Evolutionary conservation across 495 filamentous ascomycete genomes (phyloP).

Genomic region (Arthonia radiata): DNA sequence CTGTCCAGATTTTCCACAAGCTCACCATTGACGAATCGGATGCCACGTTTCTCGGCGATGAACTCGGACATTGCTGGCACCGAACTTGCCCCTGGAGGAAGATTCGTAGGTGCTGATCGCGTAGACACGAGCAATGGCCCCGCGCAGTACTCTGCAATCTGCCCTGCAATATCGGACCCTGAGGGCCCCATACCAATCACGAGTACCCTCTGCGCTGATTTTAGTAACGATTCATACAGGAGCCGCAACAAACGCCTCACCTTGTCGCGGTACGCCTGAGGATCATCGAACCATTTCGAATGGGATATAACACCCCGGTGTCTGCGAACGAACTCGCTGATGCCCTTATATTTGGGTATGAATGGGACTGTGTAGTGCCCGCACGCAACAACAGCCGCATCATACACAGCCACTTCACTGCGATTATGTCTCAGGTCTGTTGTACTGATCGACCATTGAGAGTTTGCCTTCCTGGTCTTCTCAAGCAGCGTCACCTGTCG

Average conservation of each 20-base stretch:
- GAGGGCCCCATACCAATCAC: constrained; percentile 61
- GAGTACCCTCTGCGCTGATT: constrained; percentile 26
- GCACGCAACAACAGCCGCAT: constrained; percentile 64
- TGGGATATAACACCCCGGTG: constrained; percentile 48
- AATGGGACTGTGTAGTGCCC: constrained; percentile 57
- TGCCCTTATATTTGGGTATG: constrained; percentile 38
- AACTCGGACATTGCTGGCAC: constrained; percentile 4
- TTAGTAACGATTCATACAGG: too few species aligned
- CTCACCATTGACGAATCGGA: constrained; percentile 27
- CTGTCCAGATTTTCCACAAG: constrained; percentile 36
- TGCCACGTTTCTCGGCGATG: constrained; percentile 15
- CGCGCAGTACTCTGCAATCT: constrained; percentile 32
- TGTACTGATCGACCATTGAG: constrained; percentile 30
- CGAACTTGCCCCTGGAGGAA: constrained; percentile 1
- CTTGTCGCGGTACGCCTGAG: constrained; percentile 30
- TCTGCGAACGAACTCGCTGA: constrained; percentile 26
- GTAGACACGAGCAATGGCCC: constrained; percentile 26
- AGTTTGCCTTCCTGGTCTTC: too few species aligned
- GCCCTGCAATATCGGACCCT: constrained; percentile 53
- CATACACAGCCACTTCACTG: constrained; percentile 19
- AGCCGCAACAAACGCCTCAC: constrained; percentile 5
- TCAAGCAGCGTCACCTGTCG: too few species aligned
- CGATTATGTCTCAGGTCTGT: constrained; percentile 20
- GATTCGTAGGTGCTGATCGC: not conserved
- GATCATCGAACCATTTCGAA: constrained; percentile 51